A percentile compares a stretch with the other conserved stretches of the same genome.
Evolutionary conservation across 164 flowering plant species (phyloP).

Genomic region (Stephania cephalantha): DNA sequence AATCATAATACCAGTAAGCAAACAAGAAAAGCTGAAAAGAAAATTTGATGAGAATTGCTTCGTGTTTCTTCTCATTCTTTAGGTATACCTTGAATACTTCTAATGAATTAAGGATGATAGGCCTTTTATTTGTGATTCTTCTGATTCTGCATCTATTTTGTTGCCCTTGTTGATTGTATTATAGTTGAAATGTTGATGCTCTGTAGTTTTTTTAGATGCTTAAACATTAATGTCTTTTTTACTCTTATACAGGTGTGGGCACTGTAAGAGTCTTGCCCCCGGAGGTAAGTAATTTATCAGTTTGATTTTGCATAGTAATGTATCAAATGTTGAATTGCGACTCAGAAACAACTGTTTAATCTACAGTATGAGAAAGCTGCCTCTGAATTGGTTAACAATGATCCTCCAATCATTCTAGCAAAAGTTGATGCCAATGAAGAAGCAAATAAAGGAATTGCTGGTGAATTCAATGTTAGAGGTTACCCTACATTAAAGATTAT

Average conservation of each 20-base stretch:
- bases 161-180: background rate
- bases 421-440: conserved; percentile 88
- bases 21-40: too few species aligned
- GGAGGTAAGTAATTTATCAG: conserved; percentile 45
- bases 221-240: background rate
- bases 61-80: too few species aligned
- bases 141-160: too few species aligned
- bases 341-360: background rate
- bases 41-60: too few species aligned
- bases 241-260: conserved; percentile 68
- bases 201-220: background rate
- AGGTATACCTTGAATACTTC: too few species aligned
- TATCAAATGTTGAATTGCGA: background rate
- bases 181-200: background rate
- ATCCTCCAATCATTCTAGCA: conserved; percentile 65
- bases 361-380: conserved; percentile 93
- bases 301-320: background rate
- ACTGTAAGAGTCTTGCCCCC: conserved; percentile 93
- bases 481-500: conserved; percentile 83
- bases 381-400: conserved; percentile 48
- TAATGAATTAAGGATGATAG: too few species aligned
- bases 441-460: conserved; percentile 58
- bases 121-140: too few species aligned
- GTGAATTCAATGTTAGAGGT: conserved; percentile 51
- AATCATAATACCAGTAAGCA: too few species aligned